Percentiles rank a stretch among this genome's conserved stretches.
phyloP scores from a whole-genome alignment of 2,329 filamentous ascomycete genomes.

The Trichoderma citrinoviride region DNA sequence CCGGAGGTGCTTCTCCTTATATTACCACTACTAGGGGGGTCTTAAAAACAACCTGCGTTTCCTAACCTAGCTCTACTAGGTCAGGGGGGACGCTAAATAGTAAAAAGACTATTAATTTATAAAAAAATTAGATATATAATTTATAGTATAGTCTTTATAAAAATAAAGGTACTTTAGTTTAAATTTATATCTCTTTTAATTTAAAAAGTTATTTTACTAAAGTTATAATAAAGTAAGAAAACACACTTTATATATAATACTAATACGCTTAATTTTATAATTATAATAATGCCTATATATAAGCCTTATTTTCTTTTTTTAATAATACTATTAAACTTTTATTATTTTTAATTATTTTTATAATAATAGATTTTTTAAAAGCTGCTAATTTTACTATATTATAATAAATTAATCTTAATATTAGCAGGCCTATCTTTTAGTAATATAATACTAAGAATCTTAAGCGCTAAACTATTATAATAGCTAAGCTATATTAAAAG shows the following conservation, averaged over 20 bases:
- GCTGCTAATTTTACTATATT: background rate
- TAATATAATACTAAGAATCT: background rate
- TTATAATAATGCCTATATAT: background rate
- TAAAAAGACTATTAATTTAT: background rate
- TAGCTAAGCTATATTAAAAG: background rate
- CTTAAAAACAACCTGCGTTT: no score
- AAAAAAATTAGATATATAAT: background rate
- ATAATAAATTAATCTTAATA: background rate
- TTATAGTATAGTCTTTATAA: background rate
- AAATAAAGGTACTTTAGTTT: background rate
- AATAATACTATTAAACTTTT: background rate
- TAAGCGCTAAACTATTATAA: background rate
- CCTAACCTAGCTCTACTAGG: background rate
- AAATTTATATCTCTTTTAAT: background rate
- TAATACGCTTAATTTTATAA: background rate
- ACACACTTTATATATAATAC: background rate
- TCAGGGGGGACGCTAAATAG: background rate
- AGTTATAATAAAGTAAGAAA: background rate
- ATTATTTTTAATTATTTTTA: background rate
- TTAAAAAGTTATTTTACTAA: background rate
- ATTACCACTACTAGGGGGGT: no score
- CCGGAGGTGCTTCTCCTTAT: constrained; percentile 1
- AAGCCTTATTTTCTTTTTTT: background rate
- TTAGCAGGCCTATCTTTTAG: background rate
- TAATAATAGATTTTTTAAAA: background rate